phyloP scores from a whole-genome alignment of 805 yeast genomes.

The Hanseniaspora valbyensis region DNA sequence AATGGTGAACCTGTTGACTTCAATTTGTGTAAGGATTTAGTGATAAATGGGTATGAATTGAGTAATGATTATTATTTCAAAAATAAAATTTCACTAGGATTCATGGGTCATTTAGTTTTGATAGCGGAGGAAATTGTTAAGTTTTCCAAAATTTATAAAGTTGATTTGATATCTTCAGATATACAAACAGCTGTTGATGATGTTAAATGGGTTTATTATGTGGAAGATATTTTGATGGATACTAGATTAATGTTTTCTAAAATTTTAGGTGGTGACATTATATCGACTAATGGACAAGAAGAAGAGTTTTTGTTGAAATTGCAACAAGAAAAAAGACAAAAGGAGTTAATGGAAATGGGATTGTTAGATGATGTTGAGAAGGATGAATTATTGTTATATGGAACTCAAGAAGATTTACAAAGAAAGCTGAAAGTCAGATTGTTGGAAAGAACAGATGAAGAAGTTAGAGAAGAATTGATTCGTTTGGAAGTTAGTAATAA shows the following conservation, averaged over 20 bases:
- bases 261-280: slow-evolving; percentile 29
- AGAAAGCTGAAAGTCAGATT: slow-evolving; percentile 25
- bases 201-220: slow-evolving; percentile 24
- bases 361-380: background rate
- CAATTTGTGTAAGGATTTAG: slow-evolving; percentile 46
- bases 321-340: slow-evolving; percentile 14
- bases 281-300: slow-evolving; percentile 12
- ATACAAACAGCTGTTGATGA: slow-evolving; percentile 22
- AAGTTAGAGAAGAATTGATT: slow-evolving; percentile 20
- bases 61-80: slow-evolving; percentile 51
- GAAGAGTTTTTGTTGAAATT: slow-evolving; percentile 15
- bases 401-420: slow-evolving; percentile 27
- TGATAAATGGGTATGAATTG: slow-evolving; percentile 49
- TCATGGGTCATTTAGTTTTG: slow-evolving; percentile 91
- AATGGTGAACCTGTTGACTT: slow-evolving; percentile 42
- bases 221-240: slow-evolving; percentile 26
- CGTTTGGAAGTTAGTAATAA: background rate
- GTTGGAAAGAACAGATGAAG: slow-evolving; percentile 22
- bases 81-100: slow-evolving; percentile 66
- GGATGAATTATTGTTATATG: slow-evolving; percentile 15
- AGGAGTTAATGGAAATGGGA: slow-evolving; percentile 4
- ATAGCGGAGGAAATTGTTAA: slow-evolving; percentile 94
- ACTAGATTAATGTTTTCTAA: slow-evolving; percentile 30
- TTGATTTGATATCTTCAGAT: slow-evolving; percentile 27
- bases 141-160: slow-evolving; percentile 41